phyloP scores from a whole-genome alignment of 352 stramenopile species.

The Blastocystis sp. region DNA sequence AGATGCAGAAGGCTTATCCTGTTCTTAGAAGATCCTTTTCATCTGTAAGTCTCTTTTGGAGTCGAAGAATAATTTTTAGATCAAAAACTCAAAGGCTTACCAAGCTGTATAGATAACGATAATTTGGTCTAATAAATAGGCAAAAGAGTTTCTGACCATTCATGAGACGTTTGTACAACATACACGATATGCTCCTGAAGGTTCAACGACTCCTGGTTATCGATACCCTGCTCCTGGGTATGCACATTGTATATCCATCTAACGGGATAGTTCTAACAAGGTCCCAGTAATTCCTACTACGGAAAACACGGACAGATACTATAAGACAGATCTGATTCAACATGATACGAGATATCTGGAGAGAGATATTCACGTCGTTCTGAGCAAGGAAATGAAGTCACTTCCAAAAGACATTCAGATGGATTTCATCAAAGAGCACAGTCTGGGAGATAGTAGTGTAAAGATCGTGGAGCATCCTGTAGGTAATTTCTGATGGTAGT shows the following conservation, averaged over 20 bases:
- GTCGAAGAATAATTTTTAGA: constrained; percentile 1
- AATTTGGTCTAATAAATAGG: background rate
- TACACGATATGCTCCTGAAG: constrained; percentile 45
- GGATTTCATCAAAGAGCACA: constrained; percentile 14
- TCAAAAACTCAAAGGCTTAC: constrained; percentile 62
- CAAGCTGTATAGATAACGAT: background rate
- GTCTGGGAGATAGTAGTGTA: background rate
- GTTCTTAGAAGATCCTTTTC: constrained; percentile 52
- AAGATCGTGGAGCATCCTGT: constrained; percentile 54
- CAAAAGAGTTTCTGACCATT: constrained; percentile 30
- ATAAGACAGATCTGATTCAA: constrained; percentile 58
- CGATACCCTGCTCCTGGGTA: constrained; percentile 56
- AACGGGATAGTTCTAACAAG: background rate
- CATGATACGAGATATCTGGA: constrained; percentile 57
- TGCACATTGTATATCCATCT: background rate
- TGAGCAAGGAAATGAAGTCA: constrained; percentile 42
- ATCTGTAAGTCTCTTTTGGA: constrained; percentile 3
- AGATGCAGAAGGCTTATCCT: constrained; percentile 44
- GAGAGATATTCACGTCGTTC: constrained; percentile 50
- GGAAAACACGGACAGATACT: constrained; percentile 46
- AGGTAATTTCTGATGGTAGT: background rate
- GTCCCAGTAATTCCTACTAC: constrained; percentile 35
- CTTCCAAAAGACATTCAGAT: constrained; percentile 36
- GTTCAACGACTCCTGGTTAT: constrained; percentile 44
- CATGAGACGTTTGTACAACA: constrained; percentile 43